Percentiles rank a stretch among this genome's conserved stretches.
Conservation (phyloP, 208 protist species). For the Willaertia magna region DNA sequence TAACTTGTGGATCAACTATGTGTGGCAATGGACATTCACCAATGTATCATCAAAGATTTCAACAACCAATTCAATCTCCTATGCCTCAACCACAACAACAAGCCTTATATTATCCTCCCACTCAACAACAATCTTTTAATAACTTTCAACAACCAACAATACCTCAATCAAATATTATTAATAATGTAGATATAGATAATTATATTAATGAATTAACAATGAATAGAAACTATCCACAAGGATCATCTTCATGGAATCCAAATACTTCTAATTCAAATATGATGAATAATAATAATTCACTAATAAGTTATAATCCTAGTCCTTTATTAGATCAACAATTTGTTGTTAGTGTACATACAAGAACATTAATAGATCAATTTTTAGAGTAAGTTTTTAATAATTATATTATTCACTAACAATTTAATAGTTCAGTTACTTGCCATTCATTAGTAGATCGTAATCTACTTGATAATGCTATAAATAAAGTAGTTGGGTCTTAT, state of each 20-base stretch:
- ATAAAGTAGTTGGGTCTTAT: not conserved
- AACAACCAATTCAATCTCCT: not conserved
- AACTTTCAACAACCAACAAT: not conserved
- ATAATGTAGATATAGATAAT: not conserved
- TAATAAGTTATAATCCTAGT: not conserved
- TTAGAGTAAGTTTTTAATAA: not conserved
- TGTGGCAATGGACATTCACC: not conserved
- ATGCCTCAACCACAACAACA: too few relatives aligned
- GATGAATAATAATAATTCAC: too few relatives aligned
- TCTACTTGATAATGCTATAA: not conserved
- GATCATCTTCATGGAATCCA: not conserved
- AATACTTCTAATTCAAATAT: not conserved
- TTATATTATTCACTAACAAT: not conserved
- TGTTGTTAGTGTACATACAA: not conserved
- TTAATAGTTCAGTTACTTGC: not conserved
- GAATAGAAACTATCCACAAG: not conserved
- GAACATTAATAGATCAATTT: not conserved
- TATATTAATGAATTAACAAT: not conserved
- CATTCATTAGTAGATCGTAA: not conserved
- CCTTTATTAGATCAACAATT: not conserved
- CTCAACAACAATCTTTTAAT: not conserved
- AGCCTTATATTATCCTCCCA: not conserved
- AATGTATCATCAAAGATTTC: not conserved
- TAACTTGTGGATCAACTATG: not conserved
- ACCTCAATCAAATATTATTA: not conserved